Evolutionary conservation across 768 basidiomycete species (phyloP).

Genomic region (Rhodotorula babjevae): DNA sequence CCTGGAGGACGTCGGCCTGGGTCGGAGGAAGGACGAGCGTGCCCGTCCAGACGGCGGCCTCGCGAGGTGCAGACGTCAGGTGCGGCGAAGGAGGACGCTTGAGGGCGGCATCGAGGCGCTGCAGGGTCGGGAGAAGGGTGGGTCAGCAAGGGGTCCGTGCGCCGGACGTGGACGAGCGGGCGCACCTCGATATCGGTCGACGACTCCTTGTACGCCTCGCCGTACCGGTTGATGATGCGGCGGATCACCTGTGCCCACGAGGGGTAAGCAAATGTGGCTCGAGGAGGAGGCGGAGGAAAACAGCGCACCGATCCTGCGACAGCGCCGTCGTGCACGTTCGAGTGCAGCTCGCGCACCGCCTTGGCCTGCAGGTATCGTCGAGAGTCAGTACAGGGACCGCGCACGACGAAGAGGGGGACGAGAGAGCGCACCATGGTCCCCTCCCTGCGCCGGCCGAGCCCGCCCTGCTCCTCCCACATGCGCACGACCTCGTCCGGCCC

Average conservation of each 20-base stretch:
- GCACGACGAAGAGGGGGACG: background rate
- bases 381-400: background rate
- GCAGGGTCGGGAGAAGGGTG: background rate
- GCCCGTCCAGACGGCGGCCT: constrained; percentile 25
- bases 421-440: constrained; percentile 4
- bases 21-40: constrained; percentile 12
- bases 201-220: constrained; percentile 26
- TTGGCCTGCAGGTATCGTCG: background rate
- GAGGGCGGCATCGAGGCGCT: constrained; percentile 30
- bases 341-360: constrained; percentile 17
- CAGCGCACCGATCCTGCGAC: constrained; percentile 19
- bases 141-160: background rate
- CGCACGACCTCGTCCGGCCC: constrained; percentile 19
- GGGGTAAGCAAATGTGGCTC: rapidly evolving
- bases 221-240: constrained; percentile 28
- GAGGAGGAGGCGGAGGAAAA: background rate
- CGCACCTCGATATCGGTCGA: constrained; percentile 18
- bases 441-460: constrained; percentile 3
- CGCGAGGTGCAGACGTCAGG: constrained; percentile 20
- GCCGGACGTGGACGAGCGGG: too few relatives aligned
- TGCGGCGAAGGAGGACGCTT: constrained; percentile 5
- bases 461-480: constrained; percentile 23
- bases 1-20: constrained; percentile 17
- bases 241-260: constrained; percentile 12
- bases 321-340: background rate